Evolutionary conservation across 371 early-diverging fungal species (phyloP), one percentile per base, ranked within the genome.

Genomic region (Paramicrosporidium saccamoebae): DNA sequence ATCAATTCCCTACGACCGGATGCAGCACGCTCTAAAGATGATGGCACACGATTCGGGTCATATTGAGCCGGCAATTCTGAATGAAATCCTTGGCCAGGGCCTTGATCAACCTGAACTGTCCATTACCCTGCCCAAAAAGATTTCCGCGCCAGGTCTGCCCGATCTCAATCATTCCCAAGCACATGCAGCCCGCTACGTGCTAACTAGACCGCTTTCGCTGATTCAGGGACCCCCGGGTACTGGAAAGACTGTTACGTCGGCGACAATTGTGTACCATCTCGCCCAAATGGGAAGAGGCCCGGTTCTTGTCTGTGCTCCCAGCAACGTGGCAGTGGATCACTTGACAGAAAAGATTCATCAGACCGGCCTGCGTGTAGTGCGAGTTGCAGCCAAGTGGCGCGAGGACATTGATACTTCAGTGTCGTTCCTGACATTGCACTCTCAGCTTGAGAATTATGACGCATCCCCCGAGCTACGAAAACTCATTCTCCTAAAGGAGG

Each of bases 241-340:
- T 0, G 94, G 97, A 29, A 95, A 97, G 42, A 94, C 97, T 0
- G 78, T 92, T 3, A 90, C 92, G 0, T 75, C 79, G 0, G 84
- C 94, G 2, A 77, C 86, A 2, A 58, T 97, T 32, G 94, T 92
- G 6, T 92, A 94, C 37, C 90, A 92, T 38, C 48, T 95, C 8
- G 74, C 79, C 25, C 72, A 74, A 37, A 63, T 69, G 51, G 68
- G 64, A 36, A 50, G 58, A 19, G 84, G 81, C 5, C 84, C 78
- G 47, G 67, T 97, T 4, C 46, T 97, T 19, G 90, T 97, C 1
- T 79, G 79, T 35, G 94, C 96, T 0, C 95, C 98, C n/a, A 68
- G 71, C 36, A 97, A 97, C 39, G 92, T 92, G 1, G 98, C 98
- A 15, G 95, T 94, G 1, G 96, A 97, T 46, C 88, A 97, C 42